A percentile compares a stretch with the other conserved stretches of the same genome.
phyloP scores from a whole-genome alignment of 495 filamentous ascomycete genomes.

The Penicillium samsonianum region DNA sequence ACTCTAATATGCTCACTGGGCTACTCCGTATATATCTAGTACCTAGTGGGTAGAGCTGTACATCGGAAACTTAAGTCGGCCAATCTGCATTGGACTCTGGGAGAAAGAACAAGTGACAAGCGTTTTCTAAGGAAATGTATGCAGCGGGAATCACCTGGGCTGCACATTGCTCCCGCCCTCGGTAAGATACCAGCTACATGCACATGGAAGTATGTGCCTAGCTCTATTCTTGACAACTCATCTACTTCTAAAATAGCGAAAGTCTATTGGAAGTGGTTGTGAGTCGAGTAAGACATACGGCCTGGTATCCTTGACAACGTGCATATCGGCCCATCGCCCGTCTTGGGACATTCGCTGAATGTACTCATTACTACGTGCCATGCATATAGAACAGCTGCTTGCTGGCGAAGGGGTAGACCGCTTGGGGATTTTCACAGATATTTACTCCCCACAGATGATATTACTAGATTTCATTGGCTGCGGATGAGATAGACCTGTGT shows the following conservation, averaged over 20 bases:
- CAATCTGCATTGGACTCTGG: background rate
- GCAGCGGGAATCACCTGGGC: slow-evolving; percentile 4
- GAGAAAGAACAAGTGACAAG: background rate
- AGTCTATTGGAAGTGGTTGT: background rate
- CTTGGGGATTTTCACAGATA: slow-evolving; percentile 19
- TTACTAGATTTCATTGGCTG: background rate
- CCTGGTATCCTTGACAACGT: background rate
- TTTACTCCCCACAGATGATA: slow-evolving; percentile 8
- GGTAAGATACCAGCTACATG: background rate
- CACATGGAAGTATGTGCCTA: background rate
- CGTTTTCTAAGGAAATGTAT: background rate
- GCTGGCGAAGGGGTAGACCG: slow-evolving; percentile 6
- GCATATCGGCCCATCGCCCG: background rate
- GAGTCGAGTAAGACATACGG: background rate
- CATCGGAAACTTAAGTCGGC: background rate
- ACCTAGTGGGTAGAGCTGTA: background rate
- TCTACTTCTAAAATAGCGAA: background rate
- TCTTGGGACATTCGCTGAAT: background rate
- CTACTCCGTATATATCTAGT: background rate
- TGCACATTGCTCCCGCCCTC: slow-evolving; percentile 1
- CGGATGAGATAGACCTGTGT: background rate
- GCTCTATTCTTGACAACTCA: slow-evolving; percentile 9
- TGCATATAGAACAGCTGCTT: background rate
- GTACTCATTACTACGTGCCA: slow-evolving; percentile 11
- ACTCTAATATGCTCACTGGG: background rate